Evolutionary conservation across 2,329 filamentous ascomycete species (phyloP).

Genomic region (Trichoderma sp.): DNA sequence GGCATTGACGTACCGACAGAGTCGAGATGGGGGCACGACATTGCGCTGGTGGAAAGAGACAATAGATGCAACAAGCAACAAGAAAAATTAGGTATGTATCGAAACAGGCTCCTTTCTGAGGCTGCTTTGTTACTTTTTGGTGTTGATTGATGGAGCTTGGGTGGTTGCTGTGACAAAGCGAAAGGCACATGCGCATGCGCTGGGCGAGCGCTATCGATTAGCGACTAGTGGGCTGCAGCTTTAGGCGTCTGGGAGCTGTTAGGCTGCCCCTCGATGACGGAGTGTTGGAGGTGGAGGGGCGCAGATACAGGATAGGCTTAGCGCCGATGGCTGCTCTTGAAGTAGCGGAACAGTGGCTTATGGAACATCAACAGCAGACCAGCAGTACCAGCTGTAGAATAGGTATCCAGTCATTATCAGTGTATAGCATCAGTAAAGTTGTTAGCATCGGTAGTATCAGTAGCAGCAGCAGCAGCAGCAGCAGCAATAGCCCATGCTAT

Average conservation of each 20-base stretch:
- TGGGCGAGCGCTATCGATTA: constrained; percentile 18
- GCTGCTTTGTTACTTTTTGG: too few relatives aligned
- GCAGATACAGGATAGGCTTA: neutral
- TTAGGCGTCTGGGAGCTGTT: neutral
- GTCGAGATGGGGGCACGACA: constrained; percentile 54
- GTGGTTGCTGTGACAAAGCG: neutral
- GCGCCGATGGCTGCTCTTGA: neutral
- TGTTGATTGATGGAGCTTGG: neutral
- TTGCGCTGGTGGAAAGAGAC: constrained; percentile 31
- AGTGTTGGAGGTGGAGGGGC: constrained; percentile 8
- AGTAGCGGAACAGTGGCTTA: too few relatives aligned
- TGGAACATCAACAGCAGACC: too few relatives aligned
- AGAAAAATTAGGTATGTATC: too few relatives aligned
- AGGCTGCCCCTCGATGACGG: constrained; percentile 26
- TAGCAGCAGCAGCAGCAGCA: too few relatives aligned
- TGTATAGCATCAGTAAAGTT: neutral
- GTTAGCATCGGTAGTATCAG: too few relatives aligned
- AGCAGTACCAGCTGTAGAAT: too few relatives aligned
- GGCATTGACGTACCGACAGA: constrained; percentile 44
- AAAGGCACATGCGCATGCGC: neutral
- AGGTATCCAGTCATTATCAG: too few relatives aligned
- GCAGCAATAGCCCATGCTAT: too few relatives aligned
- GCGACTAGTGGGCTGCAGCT: neutral
- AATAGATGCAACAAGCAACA: neutral
- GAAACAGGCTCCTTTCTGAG: neutral